Base-by-base conservation (phyloP, 805 yeast species). In the Candida ovalis region DNA sequence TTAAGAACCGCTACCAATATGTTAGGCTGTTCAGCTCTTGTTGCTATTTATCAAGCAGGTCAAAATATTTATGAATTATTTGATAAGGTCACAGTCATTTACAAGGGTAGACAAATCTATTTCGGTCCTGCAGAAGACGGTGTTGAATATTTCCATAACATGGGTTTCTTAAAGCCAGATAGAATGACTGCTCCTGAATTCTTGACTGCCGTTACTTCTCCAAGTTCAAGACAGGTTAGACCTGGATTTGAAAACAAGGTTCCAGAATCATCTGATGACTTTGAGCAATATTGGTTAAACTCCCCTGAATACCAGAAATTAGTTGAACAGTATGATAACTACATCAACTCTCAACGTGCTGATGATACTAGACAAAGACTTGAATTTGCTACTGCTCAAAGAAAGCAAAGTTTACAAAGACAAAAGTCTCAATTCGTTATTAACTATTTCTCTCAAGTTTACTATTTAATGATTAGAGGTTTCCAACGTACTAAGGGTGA, bases 101-200 rank as follows among this genome's bases (percentile, higher is more conserved):
- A 82, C 64, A 74, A 72, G 52, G 88, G 88, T 54, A 72, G 74
- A 60, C 86, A 82, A 60, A 75, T 82, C 44, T 82, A 62, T 57
- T 82, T 73, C 57, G 87, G 87, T 47, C 76, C 77, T 30, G 79
- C 82, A 19, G 63, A 59, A 25, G 64, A 67, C 42, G 86, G 84
- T 43, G 79, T 73, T 64, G 75, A 70, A 10, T 82, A 72, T 57
- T 82, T 82, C 57, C 63, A 73, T 54, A 69, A 70, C n/a, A 82
- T 82, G 87, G 88, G 88, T 46, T 82, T 73, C 69, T 67, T 70
- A 23, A 80, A 84, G 62, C 86, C 86, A 44, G 71, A 72, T 47
- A 78, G 87, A 74, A 82, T 79, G 77, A 78, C 86, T 13, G 80
- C 87, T 28, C 83, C 87, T 15, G 88, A 82, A 63, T 82, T 72